A percentile compares a stretch with the other conserved stretches of the same genome.
Conservation (phyloP, 257 asterid species). For the Linaria vulgaris region DNA sequence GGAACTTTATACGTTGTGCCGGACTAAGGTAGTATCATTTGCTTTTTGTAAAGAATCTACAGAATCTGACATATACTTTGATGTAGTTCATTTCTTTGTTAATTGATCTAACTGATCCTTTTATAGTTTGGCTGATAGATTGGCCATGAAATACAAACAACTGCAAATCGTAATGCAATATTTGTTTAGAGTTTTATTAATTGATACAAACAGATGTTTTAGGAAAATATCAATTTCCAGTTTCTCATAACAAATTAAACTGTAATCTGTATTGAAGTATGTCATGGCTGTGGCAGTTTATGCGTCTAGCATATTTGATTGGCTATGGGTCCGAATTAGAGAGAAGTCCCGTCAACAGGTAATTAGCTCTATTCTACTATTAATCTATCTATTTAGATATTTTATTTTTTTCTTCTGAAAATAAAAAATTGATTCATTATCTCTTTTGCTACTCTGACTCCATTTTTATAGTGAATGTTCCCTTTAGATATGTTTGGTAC, state of each 20-base stretch:
- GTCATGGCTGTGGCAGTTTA: conserved; percentile 66
- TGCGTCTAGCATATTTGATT: conserved; percentile 93
- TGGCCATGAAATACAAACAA: conserved; percentile 25
- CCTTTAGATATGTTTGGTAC: conserved; percentile 8
- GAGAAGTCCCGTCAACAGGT: conserved; percentile 98
- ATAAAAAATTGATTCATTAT: neutral
- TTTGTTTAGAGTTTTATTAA: conserved; percentile 4
- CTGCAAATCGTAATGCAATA: conserved; percentile 16
- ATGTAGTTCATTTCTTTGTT: conserved; percentile 15
- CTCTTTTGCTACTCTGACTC: conserved; percentile 8
- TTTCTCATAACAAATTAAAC: conserved; percentile 20
- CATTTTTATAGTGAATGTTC: conserved; percentile 1
- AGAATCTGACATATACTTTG: conserved; percentile 9
- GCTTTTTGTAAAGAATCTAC: conserved; percentile 17
- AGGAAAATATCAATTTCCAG: conserved; percentile 15
- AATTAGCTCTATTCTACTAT: conserved; percentile 22
- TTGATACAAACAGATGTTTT: conserved; percentile 1
- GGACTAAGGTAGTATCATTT: conserved; percentile 70
- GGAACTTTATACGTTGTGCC: conserved; percentile 82
- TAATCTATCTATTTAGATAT: conserved; percentile 7
- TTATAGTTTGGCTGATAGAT: conserved; percentile 13
- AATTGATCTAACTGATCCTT: conserved; percentile 13
- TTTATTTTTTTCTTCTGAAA: conserved; percentile 10
- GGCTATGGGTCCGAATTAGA: conserved; percentile 89
- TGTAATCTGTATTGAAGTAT: conserved; percentile 29